Percentiles rank a stretch among this genome's conserved stretches.
Evolutionary conservation across 164 flowering plant species (phyloP).

Genomic region (Aristolochia fimbriata): DNA sequence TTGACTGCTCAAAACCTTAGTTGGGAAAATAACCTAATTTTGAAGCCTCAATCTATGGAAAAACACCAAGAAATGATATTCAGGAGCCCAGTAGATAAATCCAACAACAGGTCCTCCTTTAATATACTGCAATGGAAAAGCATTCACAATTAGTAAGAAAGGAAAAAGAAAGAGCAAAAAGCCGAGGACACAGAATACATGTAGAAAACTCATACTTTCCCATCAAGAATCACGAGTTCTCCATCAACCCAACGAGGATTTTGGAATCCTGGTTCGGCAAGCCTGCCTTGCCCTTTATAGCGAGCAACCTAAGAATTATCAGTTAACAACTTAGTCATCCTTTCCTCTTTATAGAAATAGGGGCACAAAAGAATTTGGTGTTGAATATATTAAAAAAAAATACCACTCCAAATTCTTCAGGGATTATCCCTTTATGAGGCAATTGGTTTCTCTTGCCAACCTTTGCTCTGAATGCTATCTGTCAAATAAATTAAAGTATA

Average conservation of each 20-base stretch:
- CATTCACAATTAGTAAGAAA: not conserved
- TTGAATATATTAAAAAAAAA: not conserved
- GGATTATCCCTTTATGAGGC: slow-evolving; percentile 89
- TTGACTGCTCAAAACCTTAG: too few relatives aligned
- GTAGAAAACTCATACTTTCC: slow-evolving; percentile 46
- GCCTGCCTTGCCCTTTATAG: slow-evolving; percentile 96
- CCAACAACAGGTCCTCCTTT: slow-evolving; percentile 96
- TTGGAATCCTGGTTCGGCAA: slow-evolving; percentile 77
- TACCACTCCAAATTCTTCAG: slow-evolving; percentile 99
- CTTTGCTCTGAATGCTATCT: slow-evolving; percentile 98
- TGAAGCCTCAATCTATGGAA: slow-evolving; percentile 81
- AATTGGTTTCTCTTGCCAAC: slow-evolving; percentile 83
- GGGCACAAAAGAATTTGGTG: not conserved
- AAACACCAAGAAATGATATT: slow-evolving; percentile 84
- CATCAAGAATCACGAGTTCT: slow-evolving; percentile 92
- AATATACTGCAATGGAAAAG: slow-evolving; percentile 45
- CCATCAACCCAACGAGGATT: slow-evolving; percentile 99
- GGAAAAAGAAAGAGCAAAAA: not conserved
- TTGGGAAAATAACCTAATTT: slow-evolving; percentile 26
- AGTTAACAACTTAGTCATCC: slow-evolving; percentile 10
- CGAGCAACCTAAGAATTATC: slow-evolving; percentile 62
- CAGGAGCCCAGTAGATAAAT: slow-evolving; percentile 92
- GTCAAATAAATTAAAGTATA: slow-evolving; percentile 9
- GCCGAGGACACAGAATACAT: too few relatives aligned
- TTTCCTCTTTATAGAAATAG: not conserved